Base-by-base conservation (phyloP, 257 asterid species). In the Gentiana macrophylla region DNA sequence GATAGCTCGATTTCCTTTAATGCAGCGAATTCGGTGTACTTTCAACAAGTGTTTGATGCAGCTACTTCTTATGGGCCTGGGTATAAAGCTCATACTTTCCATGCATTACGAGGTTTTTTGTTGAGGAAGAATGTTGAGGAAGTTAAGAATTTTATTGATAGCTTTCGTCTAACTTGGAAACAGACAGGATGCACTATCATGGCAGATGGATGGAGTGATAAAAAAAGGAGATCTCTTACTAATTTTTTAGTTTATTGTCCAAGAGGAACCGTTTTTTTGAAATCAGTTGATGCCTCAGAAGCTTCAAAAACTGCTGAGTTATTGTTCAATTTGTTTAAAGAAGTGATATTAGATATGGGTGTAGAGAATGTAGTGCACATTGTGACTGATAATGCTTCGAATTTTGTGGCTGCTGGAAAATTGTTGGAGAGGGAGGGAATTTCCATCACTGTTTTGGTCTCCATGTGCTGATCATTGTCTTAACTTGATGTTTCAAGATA, bases 141-240 rank as follows among this genome's bases (percentile, higher is more conserved):
- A 1, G 44, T 38, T 3, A 38, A 38, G 44, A 8, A 38, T 38
- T 38, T 38, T 38, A 8, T 38, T 38, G 44, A 38, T 4, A 38
- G 44, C 44, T 38, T 38, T 6, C 7, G 44, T 38, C 37, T 2
- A n/a, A 72, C 86, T 3, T 86, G 96, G 94, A 66, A 62, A 43
- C 53, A 53, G n/a, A 70, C 83, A 0, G 95, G 94, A 0, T 84
- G 94, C 69, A 86, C 84, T 57, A 15, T 84, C 44, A 62, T 86
- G 54, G 57, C 84, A 5, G 96, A 86, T 44, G 88, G 77, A 53
- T 86, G 94, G 94, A 58, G 8, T 3, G 79, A 69, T 45, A 61
- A 50, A n/a, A 63, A 56, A 5, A 71, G 74, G 8, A 64, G 77
- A 24, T 57, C 61, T 24, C 53, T 86, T 8, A 44, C 79, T 2